phyloP scores from a whole-genome alignment of 106 monocot genomes.

The Dendrobium chrysotoxum region DNA sequence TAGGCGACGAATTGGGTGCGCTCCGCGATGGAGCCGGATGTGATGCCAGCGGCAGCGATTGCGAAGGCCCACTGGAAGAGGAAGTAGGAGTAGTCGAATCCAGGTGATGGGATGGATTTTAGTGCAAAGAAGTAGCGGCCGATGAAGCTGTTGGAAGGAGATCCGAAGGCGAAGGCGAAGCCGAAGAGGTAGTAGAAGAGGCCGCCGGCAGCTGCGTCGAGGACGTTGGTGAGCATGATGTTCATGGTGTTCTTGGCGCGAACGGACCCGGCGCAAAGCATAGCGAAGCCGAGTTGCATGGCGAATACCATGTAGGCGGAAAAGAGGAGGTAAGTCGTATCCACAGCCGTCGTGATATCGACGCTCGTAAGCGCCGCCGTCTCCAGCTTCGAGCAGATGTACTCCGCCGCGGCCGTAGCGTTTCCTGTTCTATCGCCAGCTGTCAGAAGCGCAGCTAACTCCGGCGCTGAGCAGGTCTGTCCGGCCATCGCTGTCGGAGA shows the following conservation, averaged over 20 bases:
- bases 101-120: slow-evolving; percentile 16
- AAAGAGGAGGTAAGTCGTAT: slow-evolving; percentile 74
- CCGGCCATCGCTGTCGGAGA: neutral
- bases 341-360: slow-evolving; percentile 26
- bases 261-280: slow-evolving; percentile 94
- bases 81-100: slow-evolving; percentile 52
- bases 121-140: slow-evolving; percentile 44
- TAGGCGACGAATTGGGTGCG: slow-evolving; percentile 44
- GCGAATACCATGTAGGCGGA: slow-evolving; percentile 89
- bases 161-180: slow-evolving; percentile 26
- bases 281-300: slow-evolving; percentile 97
- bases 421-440: slow-evolving; percentile 1
- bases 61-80: slow-evolving; percentile 75
- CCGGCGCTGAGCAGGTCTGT: slow-evolving; percentile 2
- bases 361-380: slow-evolving; percentile 2
- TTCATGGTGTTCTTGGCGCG: slow-evolving; percentile 87
- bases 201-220: slow-evolving; percentile 20
- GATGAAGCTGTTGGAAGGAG: slow-evolving; percentile 46
- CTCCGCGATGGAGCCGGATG: slow-evolving; percentile 17
- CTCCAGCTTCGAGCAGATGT: slow-evolving; percentile 24
- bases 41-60: slow-evolving; percentile 42
- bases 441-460: slow-evolving; percentile 4
- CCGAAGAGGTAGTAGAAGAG: slow-evolving; percentile 30
- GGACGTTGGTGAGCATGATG: slow-evolving; percentile 33
- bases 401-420: slow-evolving; percentile 23